These are phyloP conservation scores for Oryza coarctata DNA, from an alignment of 176 grass and related monocot genomes.

Conservation along the genomic window DNA sequence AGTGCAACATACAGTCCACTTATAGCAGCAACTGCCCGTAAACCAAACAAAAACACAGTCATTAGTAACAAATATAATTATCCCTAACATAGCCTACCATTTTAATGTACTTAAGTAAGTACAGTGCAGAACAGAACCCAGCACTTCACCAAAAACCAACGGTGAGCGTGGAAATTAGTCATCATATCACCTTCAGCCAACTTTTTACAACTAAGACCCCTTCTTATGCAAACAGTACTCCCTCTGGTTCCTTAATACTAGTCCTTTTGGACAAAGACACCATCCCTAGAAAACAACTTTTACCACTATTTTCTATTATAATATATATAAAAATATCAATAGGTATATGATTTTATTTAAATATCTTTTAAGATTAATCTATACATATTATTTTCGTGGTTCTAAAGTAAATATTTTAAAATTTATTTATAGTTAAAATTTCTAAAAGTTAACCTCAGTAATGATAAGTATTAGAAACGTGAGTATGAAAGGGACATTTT, in stretches of 20 bases:
- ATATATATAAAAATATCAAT: too few relatives aligned
- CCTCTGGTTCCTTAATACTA: too few relatives aligned
- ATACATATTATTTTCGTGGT: too few relatives aligned
- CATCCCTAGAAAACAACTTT: too few relatives aligned
- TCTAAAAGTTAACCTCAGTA: too few relatives aligned
- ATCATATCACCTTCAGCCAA: slow-evolving; percentile 1
- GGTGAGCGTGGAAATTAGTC: background rate
- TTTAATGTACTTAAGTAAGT: background rate
- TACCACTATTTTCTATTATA: too few relatives aligned
- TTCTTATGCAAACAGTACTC: background rate
- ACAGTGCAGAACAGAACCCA: background rate
- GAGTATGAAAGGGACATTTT: background rate
- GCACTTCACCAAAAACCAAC: background rate
- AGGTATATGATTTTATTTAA: too few relatives aligned
- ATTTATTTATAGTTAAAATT: too few relatives aligned
- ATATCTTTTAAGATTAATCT: too few relatives aligned
- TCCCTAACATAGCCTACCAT: background rate
- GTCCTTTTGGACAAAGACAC: too few relatives aligned
- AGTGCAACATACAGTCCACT: slow-evolving; percentile 69
- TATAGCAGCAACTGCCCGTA: slow-evolving; percentile 81
- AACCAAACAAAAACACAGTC: background rate
- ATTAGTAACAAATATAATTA: slow-evolving; percentile 18
- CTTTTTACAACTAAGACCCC: background rate
- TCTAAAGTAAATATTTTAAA: too few relatives aligned
- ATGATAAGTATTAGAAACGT: too few relatives aligned